A percentile compares a stretch with the other conserved stretches of the same genome.
Conservation (phyloP, 768 basidiomycete species). For the Calocybe indica region DNA sequence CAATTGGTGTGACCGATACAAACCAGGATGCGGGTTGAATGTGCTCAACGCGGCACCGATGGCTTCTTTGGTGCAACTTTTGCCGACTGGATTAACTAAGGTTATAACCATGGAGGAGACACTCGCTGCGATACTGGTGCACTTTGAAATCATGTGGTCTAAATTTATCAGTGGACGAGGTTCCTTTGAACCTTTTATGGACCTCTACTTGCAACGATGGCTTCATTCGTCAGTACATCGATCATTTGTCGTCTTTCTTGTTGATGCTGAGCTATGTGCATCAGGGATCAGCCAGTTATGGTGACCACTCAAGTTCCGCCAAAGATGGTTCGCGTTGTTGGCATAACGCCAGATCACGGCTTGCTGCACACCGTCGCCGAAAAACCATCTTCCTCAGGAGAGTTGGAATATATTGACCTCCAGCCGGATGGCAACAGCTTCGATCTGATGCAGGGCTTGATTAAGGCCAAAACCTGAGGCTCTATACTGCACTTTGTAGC, state of each 20-base stretch:
- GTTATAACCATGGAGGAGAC: slow-evolving; percentile 66
- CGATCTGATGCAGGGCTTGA: slow-evolving; percentile 87
- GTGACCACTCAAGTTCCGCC: slow-evolving; percentile 73
- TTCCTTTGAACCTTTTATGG: slow-evolving; percentile 77
- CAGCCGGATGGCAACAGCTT: slow-evolving; percentile 98
- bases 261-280: neutral
- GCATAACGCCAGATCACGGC: slow-evolving; percentile 86
- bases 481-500: neutral
- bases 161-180: slow-evolving; percentile 60
- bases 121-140: slow-evolving; percentile 65
- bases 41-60: slow-evolving; percentile 79
- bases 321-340: slow-evolving; percentile 65
- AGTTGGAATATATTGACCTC: slow-evolving; percentile 66
- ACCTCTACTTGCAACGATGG: slow-evolving; percentile 77
- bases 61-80: slow-evolving; percentile 72
- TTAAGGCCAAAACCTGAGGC: slow-evolving; percentile 44
- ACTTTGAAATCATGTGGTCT: slow-evolving; percentile 78
- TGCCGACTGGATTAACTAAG: slow-evolving; percentile 23
- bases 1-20: slow-evolving; percentile 1
- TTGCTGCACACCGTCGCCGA: slow-evolving; percentile 73
- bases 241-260: neutral
- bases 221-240: slow-evolving; percentile 74
- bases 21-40: slow-evolving; percentile 83
- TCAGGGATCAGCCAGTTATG: slow-evolving; percentile 77
- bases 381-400: slow-evolving; percentile 26